phyloP scores from a whole-genome alignment of 1,284 basidiomycete species.

The Binderoboletus segoi region DNA sequence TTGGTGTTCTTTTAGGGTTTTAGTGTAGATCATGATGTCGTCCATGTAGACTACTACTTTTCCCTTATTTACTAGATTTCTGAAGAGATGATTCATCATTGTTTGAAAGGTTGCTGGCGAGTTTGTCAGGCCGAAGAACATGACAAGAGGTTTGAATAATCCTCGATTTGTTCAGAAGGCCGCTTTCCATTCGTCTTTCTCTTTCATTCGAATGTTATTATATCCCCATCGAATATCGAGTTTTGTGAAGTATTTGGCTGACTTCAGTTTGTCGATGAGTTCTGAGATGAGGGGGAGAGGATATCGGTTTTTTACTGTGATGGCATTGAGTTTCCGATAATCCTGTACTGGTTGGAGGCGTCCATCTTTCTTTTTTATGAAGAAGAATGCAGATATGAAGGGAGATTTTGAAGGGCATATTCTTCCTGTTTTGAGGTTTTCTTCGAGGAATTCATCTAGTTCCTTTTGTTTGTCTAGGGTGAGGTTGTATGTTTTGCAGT shows the following conservation, averaged over 20 bases:
- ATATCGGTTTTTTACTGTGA: background rate
- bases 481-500: slow-evolving; percentile 3
- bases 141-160: too few relatives aligned
- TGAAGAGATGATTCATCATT: background rate
- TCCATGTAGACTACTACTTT: too few relatives aligned
- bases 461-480: background rate
- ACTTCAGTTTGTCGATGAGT: background rate
- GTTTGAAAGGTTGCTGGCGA: background rate
- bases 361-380: background rate
- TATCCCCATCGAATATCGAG: slow-evolving; percentile 4
- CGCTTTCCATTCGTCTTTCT: background rate
- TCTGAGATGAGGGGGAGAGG: background rate
- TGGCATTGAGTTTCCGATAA: slow-evolving; percentile 35
- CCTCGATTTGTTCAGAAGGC: too few relatives aligned
- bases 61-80: background rate
- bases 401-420: too few relatives aligned
- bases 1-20: too few relatives aligned
- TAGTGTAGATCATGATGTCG: too few relatives aligned
- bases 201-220: background rate
- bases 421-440: background rate
- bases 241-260: background rate
- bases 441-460: background rate
- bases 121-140: background rate
- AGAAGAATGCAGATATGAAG: too few relatives aligned
- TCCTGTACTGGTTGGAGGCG: background rate